phyloP scores from a whole-genome alignment of 2,329 filamentous ascomycete species.

The Sporothrix inflata region DNA sequence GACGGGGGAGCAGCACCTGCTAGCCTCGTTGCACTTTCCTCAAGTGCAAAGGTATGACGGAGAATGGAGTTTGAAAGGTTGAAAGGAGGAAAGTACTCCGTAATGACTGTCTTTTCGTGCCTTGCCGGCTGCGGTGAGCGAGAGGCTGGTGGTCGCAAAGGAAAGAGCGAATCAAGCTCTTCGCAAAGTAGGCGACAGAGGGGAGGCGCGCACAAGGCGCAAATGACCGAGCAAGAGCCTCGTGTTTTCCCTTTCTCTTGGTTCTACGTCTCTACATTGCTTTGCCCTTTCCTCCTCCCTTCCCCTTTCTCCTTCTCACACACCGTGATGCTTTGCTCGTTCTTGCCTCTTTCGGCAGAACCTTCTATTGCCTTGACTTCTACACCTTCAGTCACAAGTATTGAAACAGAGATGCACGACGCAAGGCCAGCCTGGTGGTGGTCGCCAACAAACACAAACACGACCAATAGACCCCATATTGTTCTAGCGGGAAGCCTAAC shows the following conservation, averaged over 20 bases:
- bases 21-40: slow-evolving; percentile 8
- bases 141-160: neutral
- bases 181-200: neutral
- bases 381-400: neutral
- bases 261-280: neutral
- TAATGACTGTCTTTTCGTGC: neutral
- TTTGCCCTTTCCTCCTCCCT: neutral
- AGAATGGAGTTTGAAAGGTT: neutral
- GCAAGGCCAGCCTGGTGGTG: slow-evolving; percentile 15
- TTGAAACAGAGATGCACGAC: neutral
- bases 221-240: neutral
- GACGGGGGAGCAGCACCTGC: slow-evolving; percentile 14
- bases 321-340: too few species aligned
- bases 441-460: neutral
- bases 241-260: neutral
- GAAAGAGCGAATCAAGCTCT: neutral
- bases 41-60: neutral
- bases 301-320: neutral
- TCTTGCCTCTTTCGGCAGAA: neutral
- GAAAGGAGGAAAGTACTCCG: neutral
- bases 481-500: slow-evolving; percentile 26
- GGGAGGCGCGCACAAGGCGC: neutral
- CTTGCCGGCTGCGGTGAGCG: neutral
- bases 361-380: too few species aligned
- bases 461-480: neutral